These are phyloP conservation scores for Dalbergia oliveri DNA, from an alignment of 306 rosid genomes.

Conservation along the genomic window DNA sequence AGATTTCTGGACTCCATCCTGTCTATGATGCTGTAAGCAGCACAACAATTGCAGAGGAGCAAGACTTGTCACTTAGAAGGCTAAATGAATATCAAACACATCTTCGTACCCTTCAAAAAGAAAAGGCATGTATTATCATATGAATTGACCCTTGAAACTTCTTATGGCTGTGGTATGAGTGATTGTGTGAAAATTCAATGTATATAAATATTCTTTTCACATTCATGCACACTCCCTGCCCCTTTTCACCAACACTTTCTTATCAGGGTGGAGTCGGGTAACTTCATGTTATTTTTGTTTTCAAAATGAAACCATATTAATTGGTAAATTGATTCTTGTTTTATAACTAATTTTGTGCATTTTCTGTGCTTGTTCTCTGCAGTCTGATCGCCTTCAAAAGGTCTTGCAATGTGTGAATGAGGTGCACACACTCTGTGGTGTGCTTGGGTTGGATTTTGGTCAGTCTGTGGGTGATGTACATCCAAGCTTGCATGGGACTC, in stretches of 20 bases:
- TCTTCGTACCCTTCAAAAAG: slow-evolving; percentile 84
- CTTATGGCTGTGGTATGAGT: slow-evolving; percentile 20
- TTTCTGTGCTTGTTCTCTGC: slow-evolving; percentile 43
- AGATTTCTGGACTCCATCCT: slow-evolving; percentile 73
- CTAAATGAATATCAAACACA: slow-evolving; percentile 83
- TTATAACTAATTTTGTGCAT: slow-evolving; percentile 12
- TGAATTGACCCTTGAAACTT: slow-evolving; percentile 20
- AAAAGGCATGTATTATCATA: slow-evolving; percentile 69
- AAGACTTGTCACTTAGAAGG: slow-evolving; percentile 85
- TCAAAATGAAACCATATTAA: background rate
- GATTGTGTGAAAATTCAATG: slow-evolving; percentile 20
- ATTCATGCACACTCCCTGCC: background rate
- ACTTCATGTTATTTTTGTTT: background rate
- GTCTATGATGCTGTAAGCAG: slow-evolving; percentile 44
- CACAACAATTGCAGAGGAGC: slow-evolving; percentile 62
- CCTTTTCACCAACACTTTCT: background rate
- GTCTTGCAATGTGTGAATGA: slow-evolving; percentile 87
- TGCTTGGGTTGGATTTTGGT: slow-evolving; percentile 90
- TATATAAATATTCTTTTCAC: background rate
- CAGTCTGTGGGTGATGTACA: slow-evolving; percentile 85
- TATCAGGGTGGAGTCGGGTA: background rate
- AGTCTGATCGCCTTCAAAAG: slow-evolving; percentile 94
- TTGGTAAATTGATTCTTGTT: background rate
- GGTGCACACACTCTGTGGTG: slow-evolving; percentile 89
- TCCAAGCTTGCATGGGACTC: slow-evolving; percentile 85